Percentiles rank a stretch among this genome's conserved stretches.
These are phyloP conservation scores for Hypoxylon perforatum DNA, from an alignment of 495 filamentous ascomycete genomes.

Conservation along the genomic window DNA sequence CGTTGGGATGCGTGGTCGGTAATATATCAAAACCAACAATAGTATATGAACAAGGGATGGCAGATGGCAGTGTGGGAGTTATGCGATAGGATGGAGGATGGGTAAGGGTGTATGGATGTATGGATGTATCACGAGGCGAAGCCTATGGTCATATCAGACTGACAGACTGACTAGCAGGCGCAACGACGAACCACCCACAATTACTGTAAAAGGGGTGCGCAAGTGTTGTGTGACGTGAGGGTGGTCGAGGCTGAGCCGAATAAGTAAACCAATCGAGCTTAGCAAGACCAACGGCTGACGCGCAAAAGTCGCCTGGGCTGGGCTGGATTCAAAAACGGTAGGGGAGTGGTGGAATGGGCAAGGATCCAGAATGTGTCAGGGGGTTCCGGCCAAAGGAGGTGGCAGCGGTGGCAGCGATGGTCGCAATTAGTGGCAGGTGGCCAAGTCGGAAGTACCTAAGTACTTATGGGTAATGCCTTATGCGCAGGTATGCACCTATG, in stretches of 20 bases:
- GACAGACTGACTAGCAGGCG: constrained; percentile 36
- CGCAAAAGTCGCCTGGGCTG: constrained; percentile 33
- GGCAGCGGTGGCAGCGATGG: constrained; percentile 6
- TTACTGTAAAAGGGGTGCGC: constrained; percentile 38
- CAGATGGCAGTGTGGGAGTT: constrained; percentile 16
- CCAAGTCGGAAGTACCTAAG: background rate
- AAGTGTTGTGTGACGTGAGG: constrained; percentile 45
- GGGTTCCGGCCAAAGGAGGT: constrained; percentile 19
- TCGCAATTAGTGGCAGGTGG: constrained; percentile 26
- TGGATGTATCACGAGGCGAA: constrained; percentile 50
- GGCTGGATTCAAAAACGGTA: constrained; percentile 33
- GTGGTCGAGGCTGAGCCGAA: constrained; percentile 46
- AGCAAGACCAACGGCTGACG: constrained; percentile 47
- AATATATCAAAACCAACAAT: constrained; percentile 34
- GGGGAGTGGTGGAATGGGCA: too few relatives aligned
- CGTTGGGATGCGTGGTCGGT: constrained; percentile 25
- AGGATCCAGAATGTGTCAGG: constrained; percentile 17
- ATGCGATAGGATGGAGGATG: constrained; percentile 29
- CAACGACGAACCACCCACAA: constrained; percentile 39
- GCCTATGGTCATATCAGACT: constrained; percentile 44
- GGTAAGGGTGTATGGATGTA: constrained; percentile 21
- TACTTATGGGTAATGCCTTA: constrained; percentile 22
- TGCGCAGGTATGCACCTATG: constrained; percentile 33
- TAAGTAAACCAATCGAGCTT: constrained; percentile 32
- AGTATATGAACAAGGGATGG: constrained; percentile 21